A percentile compares a stretch with the other conserved stretches of the same genome.
These are phyloP conservation scores for Volvox africanus DNA, from an alignment of 139 green algal species.

Conservation along the genomic window DNA sequence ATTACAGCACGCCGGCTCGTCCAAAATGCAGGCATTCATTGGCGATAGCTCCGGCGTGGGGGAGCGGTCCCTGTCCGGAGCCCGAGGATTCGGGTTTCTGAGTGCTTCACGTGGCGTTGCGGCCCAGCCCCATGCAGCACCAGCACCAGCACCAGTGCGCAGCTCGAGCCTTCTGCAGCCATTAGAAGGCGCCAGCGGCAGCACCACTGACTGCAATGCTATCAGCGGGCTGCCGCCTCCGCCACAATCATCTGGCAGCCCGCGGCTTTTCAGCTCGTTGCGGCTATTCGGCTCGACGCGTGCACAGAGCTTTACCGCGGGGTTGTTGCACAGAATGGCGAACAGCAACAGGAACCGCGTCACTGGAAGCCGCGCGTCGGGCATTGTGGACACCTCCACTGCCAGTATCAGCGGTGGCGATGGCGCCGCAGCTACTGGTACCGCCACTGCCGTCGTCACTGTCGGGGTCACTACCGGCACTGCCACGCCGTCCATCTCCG, in stretches of 20 bases:
- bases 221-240: neutral
- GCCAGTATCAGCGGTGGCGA: neutral
- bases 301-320: slow-evolving; percentile 28
- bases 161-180: neutral
- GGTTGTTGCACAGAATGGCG: slow-evolving; percentile 20
- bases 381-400: neutral
- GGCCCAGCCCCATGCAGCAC: neutral
- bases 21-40: neutral
- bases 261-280: neutral
- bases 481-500: neutral
- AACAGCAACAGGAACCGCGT: neutral
- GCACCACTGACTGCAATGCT: neutral
- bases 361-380: too few species aligned
- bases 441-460: neutral
- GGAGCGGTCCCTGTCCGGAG: neutral
- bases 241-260: neutral
- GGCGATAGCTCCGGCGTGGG: neutral
- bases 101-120: neutral
- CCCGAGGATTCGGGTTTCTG: neutral
- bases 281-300: neutral
- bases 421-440: neutral
- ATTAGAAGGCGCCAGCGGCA: neutral
- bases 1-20: neutral
- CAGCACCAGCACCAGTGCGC: neutral
- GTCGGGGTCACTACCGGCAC: neutral